These are phyloP conservation scores for Mortierella polycephala DNA, from an alignment of 371 early-diverging fungal genomes.

Conservation along the genomic window DNA sequence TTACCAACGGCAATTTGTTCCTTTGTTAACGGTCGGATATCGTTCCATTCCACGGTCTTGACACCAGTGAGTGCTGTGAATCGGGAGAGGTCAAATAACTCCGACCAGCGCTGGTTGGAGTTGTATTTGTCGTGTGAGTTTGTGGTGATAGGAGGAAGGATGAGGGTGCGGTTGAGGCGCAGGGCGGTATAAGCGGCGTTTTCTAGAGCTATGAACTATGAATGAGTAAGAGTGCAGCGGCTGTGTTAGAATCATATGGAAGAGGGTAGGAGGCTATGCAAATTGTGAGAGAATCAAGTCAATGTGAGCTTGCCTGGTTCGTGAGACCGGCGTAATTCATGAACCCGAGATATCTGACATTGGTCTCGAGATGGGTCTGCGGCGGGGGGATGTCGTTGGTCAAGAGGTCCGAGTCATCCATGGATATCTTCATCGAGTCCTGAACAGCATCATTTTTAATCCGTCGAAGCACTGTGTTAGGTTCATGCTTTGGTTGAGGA, in stretches of 20 bases:
- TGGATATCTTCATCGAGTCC: background rate
- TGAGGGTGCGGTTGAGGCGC: slow-evolving; percentile 32
- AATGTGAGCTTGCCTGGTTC: slow-evolving; percentile 25
- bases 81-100: slow-evolving; percentile 29
- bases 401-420: background rate
- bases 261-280: background rate
- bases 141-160: slow-evolving; percentile 36
- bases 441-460: background rate
- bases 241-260: background rate
- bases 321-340: slow-evolving; percentile 43
- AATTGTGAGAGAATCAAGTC: background rate
- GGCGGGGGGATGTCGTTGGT: slow-evolving; percentile 13
- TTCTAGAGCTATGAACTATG: slow-evolving; percentile 18
- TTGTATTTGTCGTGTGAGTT: slow-evolving; percentile 11
- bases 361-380: slow-evolving; percentile 11
- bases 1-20: slow-evolving; percentile 23
- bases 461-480: too few species aligned
- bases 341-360: slow-evolving; percentile 23
- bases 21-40: background rate
- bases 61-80: slow-evolving; percentile 37
- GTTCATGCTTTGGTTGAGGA: too few species aligned
- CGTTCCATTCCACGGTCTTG: slow-evolving; percentile 27
- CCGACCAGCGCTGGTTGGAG: slow-evolving; percentile 41
- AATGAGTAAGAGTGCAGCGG: background rate
- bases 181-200: slow-evolving; percentile 18